phyloP scores from a whole-genome alignment of 2,329 filamentous ascomycete genomes.

The Nemania abortiva region DNA sequence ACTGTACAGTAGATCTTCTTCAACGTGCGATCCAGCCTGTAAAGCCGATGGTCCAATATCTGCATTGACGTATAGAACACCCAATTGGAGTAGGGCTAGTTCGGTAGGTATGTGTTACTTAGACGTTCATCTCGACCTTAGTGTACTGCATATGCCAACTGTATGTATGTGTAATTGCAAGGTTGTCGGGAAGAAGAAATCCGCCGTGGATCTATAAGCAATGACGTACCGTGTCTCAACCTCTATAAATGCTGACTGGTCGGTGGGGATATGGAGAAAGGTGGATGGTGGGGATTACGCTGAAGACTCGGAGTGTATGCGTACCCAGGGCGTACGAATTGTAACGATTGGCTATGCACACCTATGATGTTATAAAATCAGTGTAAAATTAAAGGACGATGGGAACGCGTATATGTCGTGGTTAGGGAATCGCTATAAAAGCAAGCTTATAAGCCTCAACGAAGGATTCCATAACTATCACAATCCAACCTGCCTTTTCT shows the following conservation, averaged over 20 bases:
- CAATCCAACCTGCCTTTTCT: no score
- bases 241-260: conserved; percentile 1
- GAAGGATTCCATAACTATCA: no score
- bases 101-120: background rate
- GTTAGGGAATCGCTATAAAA: no score
- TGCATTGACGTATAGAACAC: background rate
- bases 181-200: background rate
- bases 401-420: no score
- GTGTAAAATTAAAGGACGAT: no score
- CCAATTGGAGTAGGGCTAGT: background rate
- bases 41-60: background rate
- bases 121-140: background rate
- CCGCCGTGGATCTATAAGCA: background rate
- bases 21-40: background rate
- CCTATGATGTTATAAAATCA: no score
- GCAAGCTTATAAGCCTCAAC: no score
- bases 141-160: background rate
- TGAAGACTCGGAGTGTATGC: no score
- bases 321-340: no score
- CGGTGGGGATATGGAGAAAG: conserved; percentile 3
- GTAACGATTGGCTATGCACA: no score
- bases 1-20: background rate
- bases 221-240: conserved; percentile 4
- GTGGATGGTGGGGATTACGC: background rate
- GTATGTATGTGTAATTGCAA: background rate